Evolutionary conservation across 805 yeast genomes (phyloP).

Genomic region (Candida endomychidarum): DNA sequence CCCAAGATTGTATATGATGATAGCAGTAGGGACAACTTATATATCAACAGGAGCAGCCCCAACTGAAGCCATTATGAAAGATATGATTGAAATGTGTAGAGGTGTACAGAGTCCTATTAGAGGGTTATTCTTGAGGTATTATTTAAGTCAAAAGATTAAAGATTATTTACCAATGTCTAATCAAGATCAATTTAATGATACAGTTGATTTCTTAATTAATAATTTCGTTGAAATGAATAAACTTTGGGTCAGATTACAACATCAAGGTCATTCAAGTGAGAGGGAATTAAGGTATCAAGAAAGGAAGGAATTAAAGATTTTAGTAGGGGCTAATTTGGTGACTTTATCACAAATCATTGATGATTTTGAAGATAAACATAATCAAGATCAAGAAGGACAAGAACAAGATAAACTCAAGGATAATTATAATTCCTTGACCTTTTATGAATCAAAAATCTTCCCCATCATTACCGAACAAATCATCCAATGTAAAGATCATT

Average conservation of each 20-base stretch:
- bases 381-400: neutral
- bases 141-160: constrained; percentile 79
- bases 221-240: constrained; percentile 98
- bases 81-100: constrained; percentile 96
- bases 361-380: constrained; percentile 47
- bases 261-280: constrained; percentile 90
- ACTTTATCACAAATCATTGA: constrained; percentile 83
- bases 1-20: constrained; percentile 91
- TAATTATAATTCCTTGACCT: constrained; percentile 29
- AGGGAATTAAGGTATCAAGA: constrained; percentile 71
- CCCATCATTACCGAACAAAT: constrained; percentile 87
- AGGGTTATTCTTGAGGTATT: constrained; percentile 88
- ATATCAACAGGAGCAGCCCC: constrained; percentile 80
- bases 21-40: constrained; percentile 89
- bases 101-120: constrained; percentile 96
- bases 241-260: constrained; percentile 94
- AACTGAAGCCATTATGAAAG: constrained; percentile 81
- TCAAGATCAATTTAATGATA: constrained; percentile 52
- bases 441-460: constrained; percentile 53
- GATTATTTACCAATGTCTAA: constrained; percentile 51
- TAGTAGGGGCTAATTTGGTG: constrained; percentile 91
- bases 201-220: constrained; percentile 74
- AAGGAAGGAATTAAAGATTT: constrained; percentile 82
- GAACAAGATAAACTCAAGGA: too few relatives aligned
- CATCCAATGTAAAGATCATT: constrained; percentile 84